These are phyloP conservation scores for Aspergillus carbonarius DNA, from an alignment of 2,329 filamentous ascomycete genomes.

Conservation along the genomic window DNA sequence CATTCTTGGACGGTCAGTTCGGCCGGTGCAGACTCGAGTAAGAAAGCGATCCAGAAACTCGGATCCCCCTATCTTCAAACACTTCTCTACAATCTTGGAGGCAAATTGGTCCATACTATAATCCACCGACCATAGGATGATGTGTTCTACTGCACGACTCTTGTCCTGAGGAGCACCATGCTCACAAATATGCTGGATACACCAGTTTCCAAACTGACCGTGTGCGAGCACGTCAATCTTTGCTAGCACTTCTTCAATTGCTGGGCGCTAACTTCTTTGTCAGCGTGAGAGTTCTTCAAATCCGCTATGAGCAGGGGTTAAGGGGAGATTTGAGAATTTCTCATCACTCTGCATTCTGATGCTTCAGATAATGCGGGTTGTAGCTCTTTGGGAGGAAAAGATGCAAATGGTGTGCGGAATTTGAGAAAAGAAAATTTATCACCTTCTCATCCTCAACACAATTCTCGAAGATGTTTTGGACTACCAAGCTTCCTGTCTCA, in stretches of 20 bases:
- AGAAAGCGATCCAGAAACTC: conserved; percentile 93
- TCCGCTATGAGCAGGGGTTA: too few relatives aligned
- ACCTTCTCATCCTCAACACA: conserved; percentile 98
- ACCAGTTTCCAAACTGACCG: conserved; percentile 99
- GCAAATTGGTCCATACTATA: conserved; percentile 99
- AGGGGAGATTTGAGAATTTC: too few relatives aligned
- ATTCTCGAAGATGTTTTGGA: conserved; percentile 99
- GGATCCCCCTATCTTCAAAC: conserved; percentile 87
- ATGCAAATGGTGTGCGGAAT: neutral
- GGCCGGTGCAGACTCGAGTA: conserved; percentile 88
- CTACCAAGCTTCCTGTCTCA: conserved; percentile 95
- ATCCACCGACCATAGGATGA: conserved; percentile 87
- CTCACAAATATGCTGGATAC: conserved; percentile 98
- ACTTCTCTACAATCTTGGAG: conserved; percentile 98
- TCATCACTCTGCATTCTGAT: too few relatives aligned
- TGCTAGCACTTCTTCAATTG: conserved; percentile 90
- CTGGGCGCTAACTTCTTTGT: conserved; percentile 69
- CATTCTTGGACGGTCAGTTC: conserved; percentile 87
- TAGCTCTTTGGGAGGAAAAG: neutral
- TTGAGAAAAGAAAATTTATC: conserved; percentile 25
- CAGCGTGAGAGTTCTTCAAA: conserved; percentile 12
- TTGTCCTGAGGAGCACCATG: conserved; percentile 89
- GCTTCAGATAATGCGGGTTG: neutral
- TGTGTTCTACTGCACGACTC: conserved; percentile 90
- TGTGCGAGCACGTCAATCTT: conserved; percentile 97